Conservation (phyloP, 805 yeast species). For the Candida coquimbonensis region DNA sequence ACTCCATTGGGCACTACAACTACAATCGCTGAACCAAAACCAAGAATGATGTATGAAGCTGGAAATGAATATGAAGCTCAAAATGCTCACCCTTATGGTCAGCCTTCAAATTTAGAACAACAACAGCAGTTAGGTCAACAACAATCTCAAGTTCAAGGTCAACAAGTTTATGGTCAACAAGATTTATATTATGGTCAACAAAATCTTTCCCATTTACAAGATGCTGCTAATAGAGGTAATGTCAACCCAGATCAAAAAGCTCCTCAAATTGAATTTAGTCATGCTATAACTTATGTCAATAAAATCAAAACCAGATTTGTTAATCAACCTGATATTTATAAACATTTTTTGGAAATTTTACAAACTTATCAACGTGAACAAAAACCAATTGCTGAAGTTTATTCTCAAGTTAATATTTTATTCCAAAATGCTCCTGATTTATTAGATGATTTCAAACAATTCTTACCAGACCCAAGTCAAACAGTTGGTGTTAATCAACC, state of each 20-base stretch:
- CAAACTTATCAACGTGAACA: constrained; percentile 97
- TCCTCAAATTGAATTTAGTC: constrained; percentile 89
- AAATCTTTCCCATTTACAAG: constrained; percentile 29
- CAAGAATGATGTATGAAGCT: constrained; percentile 13
- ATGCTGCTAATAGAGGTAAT: constrained; percentile 30
- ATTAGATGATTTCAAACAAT: constrained; percentile 89
- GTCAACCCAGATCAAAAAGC: constrained; percentile 27
- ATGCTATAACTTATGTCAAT: constrained; percentile 93
- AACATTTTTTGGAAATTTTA: constrained; percentile 86
- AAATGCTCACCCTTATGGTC: constrained; percentile 2
- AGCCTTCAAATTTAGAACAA: constrained; percentile 6
- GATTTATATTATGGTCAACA: constrained; percentile 6
- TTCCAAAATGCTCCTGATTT: constrained; percentile 93
- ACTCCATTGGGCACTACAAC: constrained; percentile 91
- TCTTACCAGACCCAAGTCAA: constrained; percentile 66
- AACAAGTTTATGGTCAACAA: constrained; percentile 4
- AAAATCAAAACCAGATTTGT: constrained; percentile 92
- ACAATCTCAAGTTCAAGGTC: constrained; percentile 9
- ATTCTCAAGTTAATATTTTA: constrained; percentile 82
- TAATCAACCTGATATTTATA: constrained; percentile 91
- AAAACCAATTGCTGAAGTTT: constrained; percentile 91
- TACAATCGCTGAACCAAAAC: constrained; percentile 14
- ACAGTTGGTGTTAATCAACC: constrained; percentile 12
- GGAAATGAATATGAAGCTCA: constrained; percentile 18
- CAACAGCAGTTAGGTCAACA: constrained; percentile 9